phyloP scores from a whole-genome alignment of 164 flowering plant genomes.

The Chimonanthus praecox region DNA sequence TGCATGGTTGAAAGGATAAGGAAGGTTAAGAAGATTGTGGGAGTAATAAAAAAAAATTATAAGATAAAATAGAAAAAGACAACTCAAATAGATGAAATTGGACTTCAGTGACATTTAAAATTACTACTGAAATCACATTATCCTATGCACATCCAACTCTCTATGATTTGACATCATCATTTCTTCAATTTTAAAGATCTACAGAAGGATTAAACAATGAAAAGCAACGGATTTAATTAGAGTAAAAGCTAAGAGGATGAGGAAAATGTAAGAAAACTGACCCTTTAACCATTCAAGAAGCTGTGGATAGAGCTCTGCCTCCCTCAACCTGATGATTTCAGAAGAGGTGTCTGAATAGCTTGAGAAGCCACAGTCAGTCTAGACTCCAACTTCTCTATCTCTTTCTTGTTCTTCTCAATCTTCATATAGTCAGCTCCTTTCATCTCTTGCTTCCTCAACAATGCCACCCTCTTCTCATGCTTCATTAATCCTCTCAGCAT shows the following conservation, averaged over 20 bases:
- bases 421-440: conserved; percentile 79
- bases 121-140: too few species aligned
- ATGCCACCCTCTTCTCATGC: conserved; percentile 65
- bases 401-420: conserved; percentile 80
- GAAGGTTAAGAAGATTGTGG: too few species aligned
- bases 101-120: too few species aligned
- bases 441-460: conserved; percentile 67
- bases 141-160: too few species aligned
- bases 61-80: too few species aligned
- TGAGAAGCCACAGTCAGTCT: conserved; percentile 73
- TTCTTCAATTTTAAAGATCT: too few species aligned
- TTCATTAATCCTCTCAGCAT: conserved; percentile 65
- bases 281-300: conserved; percentile 90
- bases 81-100: too few species aligned
- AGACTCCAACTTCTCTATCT: conserved; percentile 78
- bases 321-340: conserved; percentile 84
- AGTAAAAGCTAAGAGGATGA: background rate
- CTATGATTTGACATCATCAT: too few species aligned
- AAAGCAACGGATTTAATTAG: too few species aligned
- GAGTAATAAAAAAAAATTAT: too few species aligned
- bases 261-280: conserved; percentile 23
- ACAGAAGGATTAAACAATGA: background rate
- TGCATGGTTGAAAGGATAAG: too few species aligned
- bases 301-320: conserved; percentile 80
- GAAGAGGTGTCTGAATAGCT: conserved; percentile 77